phyloP scores from a whole-genome alignment of 345 rosid genomes.

The Laguncularia racemosa region DNA sequence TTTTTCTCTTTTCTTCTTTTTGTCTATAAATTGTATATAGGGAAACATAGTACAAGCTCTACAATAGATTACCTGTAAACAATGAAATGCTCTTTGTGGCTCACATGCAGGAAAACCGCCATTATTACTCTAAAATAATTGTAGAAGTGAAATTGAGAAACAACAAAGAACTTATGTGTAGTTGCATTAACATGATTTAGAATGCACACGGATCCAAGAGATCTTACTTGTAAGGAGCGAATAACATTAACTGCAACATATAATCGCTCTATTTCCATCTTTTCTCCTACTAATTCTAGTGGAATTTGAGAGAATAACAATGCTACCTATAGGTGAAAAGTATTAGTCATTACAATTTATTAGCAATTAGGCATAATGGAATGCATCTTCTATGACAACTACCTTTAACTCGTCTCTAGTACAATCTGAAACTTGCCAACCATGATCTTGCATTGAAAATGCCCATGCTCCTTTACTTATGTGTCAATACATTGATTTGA shows the following conservation, averaged over 20 bases:
- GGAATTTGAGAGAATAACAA: slow-evolving; percentile 40
- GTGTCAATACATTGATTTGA: slow-evolving; percentile 54
- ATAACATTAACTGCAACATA: slow-evolving; percentile 43
- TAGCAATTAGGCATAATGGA: neutral
- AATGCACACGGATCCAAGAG: no score
- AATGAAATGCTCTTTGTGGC: slow-evolving; percentile 35
- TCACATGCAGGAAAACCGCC: slow-evolving; percentile 55
- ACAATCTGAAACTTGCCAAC: slow-evolving; percentile 75
- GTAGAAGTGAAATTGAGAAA: no score
- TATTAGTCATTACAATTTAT: neutral
- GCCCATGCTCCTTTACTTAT: slow-evolving; percentile 66
- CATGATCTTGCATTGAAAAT: slow-evolving; percentile 57
- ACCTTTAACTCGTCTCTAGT: slow-evolving; percentile 70
- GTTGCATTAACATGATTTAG: no score
- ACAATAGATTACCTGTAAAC: slow-evolving; percentile 33
- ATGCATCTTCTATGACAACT: neutral
- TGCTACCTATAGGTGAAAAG: slow-evolving; percentile 17
- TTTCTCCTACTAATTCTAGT: slow-evolving; percentile 30
- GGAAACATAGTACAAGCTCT: neutral
- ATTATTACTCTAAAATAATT: slow-evolving; percentile 28
- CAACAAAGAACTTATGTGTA: no score
- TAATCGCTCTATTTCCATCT: slow-evolving; percentile 19
- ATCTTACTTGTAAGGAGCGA: slow-evolving; percentile 34
- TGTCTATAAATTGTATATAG: neutral
- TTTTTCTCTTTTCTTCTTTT: neutral